Evolutionary conservation across 2,329 filamentous ascomycete genomes (phyloP).

Genomic region (Cladosporium sp.): DNA sequence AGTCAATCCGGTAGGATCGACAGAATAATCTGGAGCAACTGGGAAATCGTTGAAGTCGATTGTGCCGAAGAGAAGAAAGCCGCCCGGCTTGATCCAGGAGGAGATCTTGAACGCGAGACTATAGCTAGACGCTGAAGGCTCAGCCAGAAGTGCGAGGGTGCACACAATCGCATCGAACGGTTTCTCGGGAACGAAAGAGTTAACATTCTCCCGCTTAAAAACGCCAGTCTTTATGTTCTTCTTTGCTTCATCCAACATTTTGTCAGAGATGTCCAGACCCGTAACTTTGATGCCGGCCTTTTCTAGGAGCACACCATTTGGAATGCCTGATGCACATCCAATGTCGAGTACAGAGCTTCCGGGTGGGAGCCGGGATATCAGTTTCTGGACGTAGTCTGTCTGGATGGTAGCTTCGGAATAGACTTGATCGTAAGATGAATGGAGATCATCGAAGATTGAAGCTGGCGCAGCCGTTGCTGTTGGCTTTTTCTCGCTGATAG

Average conservation of each 20-base stretch:
- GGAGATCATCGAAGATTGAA: not conserved
- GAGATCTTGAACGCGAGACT: not conserved
- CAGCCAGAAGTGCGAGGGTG: not conserved
- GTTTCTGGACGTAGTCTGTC: not conserved
- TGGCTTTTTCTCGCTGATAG: too few species aligned
- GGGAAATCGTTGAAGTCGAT: not conserved
- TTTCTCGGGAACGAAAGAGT: not conserved
- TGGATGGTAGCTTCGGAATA: not conserved
- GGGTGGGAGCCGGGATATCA: not conserved
- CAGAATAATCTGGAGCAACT: not conserved
- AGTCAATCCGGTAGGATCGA: not conserved
- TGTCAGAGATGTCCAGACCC: not conserved
- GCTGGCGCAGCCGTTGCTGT: not conserved
- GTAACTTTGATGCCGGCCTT: not conserved
- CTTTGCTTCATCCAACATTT: not conserved
- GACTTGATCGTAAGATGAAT: not conserved
- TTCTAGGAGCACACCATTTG: not conserved
- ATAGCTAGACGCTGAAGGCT: not conserved
- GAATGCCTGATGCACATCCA: not conserved
- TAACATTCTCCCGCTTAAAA: not conserved
- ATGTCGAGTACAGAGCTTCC: not conserved
- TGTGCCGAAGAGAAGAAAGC: not conserved
- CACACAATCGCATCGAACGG: not conserved
- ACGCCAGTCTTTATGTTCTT: not conserved
- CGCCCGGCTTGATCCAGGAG: not conserved